phyloP scores from a whole-genome alignment of 805 yeast species.

The Saccharomycopsis olivae region DNA sequence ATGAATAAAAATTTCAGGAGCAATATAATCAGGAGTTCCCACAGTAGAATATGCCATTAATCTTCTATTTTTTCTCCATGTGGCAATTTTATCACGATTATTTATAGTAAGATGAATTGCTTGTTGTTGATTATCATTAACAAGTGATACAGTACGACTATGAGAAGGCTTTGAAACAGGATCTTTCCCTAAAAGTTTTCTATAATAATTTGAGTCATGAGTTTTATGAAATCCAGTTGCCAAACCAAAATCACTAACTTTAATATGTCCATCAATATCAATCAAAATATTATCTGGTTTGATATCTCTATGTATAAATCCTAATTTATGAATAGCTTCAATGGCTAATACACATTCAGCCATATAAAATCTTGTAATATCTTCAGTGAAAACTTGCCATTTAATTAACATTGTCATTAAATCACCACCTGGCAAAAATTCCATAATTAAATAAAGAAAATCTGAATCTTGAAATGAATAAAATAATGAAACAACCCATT shows the following conservation, averaged over 20 bases:
- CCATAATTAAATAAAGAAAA: slow-evolving; percentile 71
- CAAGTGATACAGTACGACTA: slow-evolving; percentile 31
- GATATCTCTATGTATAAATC: slow-evolving; percentile 94
- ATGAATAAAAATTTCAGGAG: slow-evolving; percentile 23
- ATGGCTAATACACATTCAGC: slow-evolving; percentile 94
- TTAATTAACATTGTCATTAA: slow-evolving; percentile 88
- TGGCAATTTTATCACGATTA: slow-evolving; percentile 39
- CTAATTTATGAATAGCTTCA: slow-evolving; percentile 86
- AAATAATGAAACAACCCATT: slow-evolving; percentile 79
- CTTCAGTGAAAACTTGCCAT: slow-evolving; percentile 91
- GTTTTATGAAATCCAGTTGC: slow-evolving; percentile 91
- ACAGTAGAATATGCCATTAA: slow-evolving; percentile 42
- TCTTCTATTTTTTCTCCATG: slow-evolving; percentile 38
- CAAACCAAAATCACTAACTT: slow-evolving; percentile 62
- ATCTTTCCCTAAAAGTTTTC: slow-evolving; percentile 60
- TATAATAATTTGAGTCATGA: slow-evolving; percentile 80
- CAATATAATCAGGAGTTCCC: slow-evolving; percentile 24
- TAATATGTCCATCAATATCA: slow-evolving; percentile 65
- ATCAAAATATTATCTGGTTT: slow-evolving; percentile 93
- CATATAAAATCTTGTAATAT: slow-evolving; percentile 84
- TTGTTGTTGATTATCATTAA: slow-evolving; percentile 35
- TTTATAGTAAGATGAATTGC: slow-evolving; percentile 32
- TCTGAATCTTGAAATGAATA: slow-evolving; percentile 75
- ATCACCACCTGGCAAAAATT: slow-evolving; percentile 31
- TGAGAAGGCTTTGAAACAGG: slow-evolving; percentile 16